These are phyloP conservation scores for Solanum virginianum DNA, from an alignment of 257 asterid genomes.

Conservation along the genomic window DNA sequence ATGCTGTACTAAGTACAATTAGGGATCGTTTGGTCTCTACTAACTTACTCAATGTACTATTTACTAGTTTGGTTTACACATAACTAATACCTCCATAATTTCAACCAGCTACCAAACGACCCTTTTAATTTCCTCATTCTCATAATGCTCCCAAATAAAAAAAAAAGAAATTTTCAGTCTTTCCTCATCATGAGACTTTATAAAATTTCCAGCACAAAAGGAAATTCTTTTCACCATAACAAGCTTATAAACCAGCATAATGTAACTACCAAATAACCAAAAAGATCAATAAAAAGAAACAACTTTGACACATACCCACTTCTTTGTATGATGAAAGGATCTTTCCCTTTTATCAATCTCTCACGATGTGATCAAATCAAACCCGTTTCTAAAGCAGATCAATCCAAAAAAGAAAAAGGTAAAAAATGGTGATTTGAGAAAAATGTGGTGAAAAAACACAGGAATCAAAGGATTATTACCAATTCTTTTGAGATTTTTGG, in stretches of 20 bases:
- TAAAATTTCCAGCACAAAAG: not conserved
- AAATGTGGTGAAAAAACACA: not conserved
- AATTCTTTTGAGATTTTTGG: conserved; percentile 13
- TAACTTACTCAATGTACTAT: not conserved
- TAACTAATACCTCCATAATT: not conserved
- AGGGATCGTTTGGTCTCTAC: not conserved
- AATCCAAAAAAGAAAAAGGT: not conserved
- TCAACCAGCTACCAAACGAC: not conserved
- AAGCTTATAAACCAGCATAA: not conserved
- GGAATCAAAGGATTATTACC: conserved; percentile 2
- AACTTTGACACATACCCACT: conserved; percentile 28
- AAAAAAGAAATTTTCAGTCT: not conserved
- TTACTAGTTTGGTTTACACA: not conserved
- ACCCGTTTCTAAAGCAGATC: conserved; percentile 31
- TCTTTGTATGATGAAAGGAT: conserved; percentile 10
- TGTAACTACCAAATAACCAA: not conserved
- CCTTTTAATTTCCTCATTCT: not conserved
- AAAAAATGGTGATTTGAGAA: not conserved
- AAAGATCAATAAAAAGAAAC: not conserved
- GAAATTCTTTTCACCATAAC: not conserved
- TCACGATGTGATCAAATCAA: conserved; percentile 21
- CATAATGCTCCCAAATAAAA: not conserved
- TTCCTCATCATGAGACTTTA: not conserved
- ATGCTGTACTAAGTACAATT: not conserved
- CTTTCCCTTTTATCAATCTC: conserved; percentile 12